phyloP scores from a whole-genome alignment of 306 rosid species.

The Cyamopsis tetragonoloba region DNA sequence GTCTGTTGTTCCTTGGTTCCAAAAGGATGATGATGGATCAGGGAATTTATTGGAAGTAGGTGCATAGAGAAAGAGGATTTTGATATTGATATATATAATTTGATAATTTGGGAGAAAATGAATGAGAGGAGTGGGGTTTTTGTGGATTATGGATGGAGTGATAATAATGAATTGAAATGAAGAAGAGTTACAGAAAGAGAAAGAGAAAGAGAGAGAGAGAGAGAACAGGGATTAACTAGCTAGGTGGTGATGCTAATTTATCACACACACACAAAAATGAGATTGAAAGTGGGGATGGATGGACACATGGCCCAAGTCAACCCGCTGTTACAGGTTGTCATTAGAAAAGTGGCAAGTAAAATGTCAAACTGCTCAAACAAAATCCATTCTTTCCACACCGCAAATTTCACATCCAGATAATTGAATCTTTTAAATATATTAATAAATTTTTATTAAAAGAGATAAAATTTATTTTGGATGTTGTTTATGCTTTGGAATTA shows the following conservation, averaged over 20 bases:
- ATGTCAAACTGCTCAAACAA: constrained; percentile 23
- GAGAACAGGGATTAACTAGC: too few species aligned
- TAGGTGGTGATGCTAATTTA: not conserved
- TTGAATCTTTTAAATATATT: too few species aligned
- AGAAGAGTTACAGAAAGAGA: not conserved
- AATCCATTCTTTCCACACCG: too few species aligned
- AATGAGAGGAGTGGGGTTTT: not conserved
- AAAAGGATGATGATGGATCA: too few species aligned
- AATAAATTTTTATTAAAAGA: too few species aligned
- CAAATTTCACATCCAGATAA: too few species aligned
- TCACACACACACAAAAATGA: not conserved
- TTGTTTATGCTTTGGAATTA: too few species aligned
- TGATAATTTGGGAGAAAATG: not conserved
- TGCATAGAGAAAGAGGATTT: not conserved
- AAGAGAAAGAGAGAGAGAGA: too few species aligned
- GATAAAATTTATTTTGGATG: too few species aligned
- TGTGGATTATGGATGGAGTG: not conserved
- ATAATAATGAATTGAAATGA: too few species aligned
- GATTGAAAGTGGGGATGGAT: not conserved
- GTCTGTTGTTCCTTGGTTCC: too few species aligned
- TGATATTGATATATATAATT: too few species aligned
- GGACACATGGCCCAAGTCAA: constrained; percentile 9
- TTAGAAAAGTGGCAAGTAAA: not conserved
- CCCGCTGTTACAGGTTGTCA: constrained; percentile 22
- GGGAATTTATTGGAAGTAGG: not conserved